phyloP scores from a whole-genome alignment of 2,329 filamentous ascomycete species.

The Eutypella sp. region DNA sequence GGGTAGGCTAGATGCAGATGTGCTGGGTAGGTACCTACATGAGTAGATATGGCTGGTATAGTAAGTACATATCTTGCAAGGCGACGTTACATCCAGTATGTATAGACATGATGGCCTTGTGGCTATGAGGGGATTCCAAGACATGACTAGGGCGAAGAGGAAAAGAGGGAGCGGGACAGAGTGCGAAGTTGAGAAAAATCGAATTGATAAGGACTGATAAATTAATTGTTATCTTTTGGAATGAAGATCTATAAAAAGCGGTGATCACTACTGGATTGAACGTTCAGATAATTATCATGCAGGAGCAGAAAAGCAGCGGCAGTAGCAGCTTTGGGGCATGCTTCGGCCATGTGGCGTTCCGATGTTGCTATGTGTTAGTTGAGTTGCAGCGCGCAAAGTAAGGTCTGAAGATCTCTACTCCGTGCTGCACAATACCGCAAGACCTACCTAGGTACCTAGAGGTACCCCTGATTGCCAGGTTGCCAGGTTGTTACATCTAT shows the following conservation, averaged over 20 bases:
- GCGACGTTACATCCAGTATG: too few species aligned
- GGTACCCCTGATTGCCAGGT: too few species aligned
- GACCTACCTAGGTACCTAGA: too few species aligned
- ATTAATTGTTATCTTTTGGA: too few species aligned
- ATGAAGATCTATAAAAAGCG: background rate
- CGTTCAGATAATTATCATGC: background rate
- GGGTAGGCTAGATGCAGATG: too few species aligned
- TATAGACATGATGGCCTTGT: background rate
- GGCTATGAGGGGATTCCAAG: background rate
- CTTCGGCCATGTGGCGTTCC: background rate
- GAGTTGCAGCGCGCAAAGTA: background rate
- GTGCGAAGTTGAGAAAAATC: background rate
- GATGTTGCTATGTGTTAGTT: background rate
- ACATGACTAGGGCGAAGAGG: background rate
- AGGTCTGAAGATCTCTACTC: background rate
- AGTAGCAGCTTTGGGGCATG: background rate
- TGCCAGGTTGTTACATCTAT: too few species aligned
- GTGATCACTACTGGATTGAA: background rate
- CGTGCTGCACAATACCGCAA: too few species aligned
- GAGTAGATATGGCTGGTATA: background rate
- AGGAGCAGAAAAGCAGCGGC: background rate
- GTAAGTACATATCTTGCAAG: background rate
- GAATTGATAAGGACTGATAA: background rate
- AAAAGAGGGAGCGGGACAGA: background rate
- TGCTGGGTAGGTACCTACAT: too few species aligned